phyloP scores from a whole-genome alignment of 495 filamentous ascomycete species.

The Penicillium odoratum region DNA sequence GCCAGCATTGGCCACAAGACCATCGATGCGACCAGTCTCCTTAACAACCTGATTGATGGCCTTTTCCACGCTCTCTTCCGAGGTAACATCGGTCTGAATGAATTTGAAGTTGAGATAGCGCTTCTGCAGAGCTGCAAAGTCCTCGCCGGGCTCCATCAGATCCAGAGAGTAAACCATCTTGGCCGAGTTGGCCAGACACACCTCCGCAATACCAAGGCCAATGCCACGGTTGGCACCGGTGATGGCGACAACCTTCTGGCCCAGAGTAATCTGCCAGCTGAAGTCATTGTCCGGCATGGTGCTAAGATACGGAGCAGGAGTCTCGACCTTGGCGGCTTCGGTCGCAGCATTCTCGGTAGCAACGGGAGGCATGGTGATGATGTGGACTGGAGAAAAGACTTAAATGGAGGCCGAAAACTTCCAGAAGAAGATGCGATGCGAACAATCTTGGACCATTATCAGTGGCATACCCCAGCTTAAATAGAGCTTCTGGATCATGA shows the following conservation, averaged over 20 bases:
- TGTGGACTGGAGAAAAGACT: not conserved
- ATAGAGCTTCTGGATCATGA: not conserved
- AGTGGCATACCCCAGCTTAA: not conserved
- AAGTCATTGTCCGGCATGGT: conserved; percentile 28
- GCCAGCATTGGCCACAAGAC: conserved; percentile 42
- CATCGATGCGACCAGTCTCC: conserved; percentile 35
- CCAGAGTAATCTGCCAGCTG: conserved; percentile 32
- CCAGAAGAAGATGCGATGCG: conserved; percentile 1
- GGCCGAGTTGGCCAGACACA: conserved; percentile 41
- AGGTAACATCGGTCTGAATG: conserved; percentile 42
- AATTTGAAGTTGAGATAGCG: conserved; percentile 36
- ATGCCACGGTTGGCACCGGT: conserved; percentile 44
- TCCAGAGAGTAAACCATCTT: conserved; percentile 42
- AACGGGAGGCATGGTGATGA: conserved; percentile 19
- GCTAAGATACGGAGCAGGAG: conserved; percentile 17
- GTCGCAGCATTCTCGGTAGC: conserved; percentile 15
- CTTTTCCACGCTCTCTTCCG: conserved; percentile 38
- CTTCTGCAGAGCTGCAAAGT: conserved; percentile 35
- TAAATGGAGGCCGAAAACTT: not conserved
- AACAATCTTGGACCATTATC: not conserved
- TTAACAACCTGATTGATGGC: conserved; percentile 40
- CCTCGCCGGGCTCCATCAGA: conserved; percentile 41
- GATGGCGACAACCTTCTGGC: conserved; percentile 33
- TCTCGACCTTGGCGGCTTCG: conserved; percentile 8
- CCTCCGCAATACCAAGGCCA: conserved; percentile 40